These are phyloP conservation scores for Desmodesmus armatus DNA, from an alignment of 139 green algal genomes.

Conservation along the genomic window DNA sequence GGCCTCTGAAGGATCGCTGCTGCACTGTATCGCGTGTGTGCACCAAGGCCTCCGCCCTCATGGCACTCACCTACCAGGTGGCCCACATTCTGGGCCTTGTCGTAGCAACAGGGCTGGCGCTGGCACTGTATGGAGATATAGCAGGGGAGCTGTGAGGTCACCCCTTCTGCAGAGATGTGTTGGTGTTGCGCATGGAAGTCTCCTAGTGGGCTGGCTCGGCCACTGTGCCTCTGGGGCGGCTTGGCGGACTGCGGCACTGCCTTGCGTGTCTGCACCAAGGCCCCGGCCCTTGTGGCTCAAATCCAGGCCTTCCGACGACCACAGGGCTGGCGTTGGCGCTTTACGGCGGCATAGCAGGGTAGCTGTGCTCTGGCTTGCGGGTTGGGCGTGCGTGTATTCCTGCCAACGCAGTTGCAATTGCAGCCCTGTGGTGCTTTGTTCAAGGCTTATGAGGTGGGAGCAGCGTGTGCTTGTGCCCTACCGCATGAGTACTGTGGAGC, in stretches of 20 bases:
- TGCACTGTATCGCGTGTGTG: neutral
- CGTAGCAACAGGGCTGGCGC: slow-evolving; percentile 4
- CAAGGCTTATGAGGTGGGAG: too few species aligned
- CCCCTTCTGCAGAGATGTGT: too few species aligned
- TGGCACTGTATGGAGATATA: slow-evolving; percentile 42
- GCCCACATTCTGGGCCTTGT: slow-evolving; percentile 33
- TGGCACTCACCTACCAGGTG: slow-evolving; percentile 42
- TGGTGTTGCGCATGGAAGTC: too few species aligned
- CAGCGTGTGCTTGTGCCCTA: too few species aligned
- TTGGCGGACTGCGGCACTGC: too few species aligned
- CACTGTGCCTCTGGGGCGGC: too few species aligned
- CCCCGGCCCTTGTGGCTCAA: slow-evolving; percentile 26
- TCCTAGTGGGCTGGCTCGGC: too few species aligned
- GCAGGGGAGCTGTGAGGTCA: slow-evolving; percentile 26
- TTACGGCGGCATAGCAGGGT: slow-evolving; percentile 22
- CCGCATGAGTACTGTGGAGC: too few species aligned
- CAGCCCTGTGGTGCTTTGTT: too few species aligned
- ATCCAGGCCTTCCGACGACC: neutral
- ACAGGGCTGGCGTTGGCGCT: slow-evolving; percentile 3
- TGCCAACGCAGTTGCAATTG: too few species aligned
- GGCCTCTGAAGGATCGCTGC: neutral
- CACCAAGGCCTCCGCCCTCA: slow-evolving; percentile 29
- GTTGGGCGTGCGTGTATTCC: too few species aligned
- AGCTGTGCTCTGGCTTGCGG: too few species aligned
- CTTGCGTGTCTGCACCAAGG: neutral